These are phyloP conservation scores for Pythium volutum DNA, from an alignment of 352 stramenopile species.

Conservation along the genomic window DNA sequence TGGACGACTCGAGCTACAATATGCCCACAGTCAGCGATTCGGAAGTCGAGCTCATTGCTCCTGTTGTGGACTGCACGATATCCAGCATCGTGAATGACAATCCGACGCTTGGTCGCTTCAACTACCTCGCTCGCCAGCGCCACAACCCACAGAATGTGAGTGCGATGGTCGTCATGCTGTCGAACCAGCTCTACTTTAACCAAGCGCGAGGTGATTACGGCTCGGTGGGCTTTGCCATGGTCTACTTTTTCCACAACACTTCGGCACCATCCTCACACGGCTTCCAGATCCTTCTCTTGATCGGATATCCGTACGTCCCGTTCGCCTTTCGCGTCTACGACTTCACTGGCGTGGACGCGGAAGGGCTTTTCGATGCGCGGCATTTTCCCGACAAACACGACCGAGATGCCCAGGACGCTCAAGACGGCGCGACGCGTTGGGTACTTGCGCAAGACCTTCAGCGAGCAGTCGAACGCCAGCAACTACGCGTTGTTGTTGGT, in stretches of 20 bases:
- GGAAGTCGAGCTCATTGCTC: constrained; percentile 13
- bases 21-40: constrained; percentile 6
- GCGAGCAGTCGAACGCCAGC: constrained; percentile 22
- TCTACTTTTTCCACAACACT: constrained; percentile 15
- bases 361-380: background rate
- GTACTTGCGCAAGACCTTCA: constrained; percentile 11
- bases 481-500: constrained; percentile 6
- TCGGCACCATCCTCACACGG: background rate
- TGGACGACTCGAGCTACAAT: constrained; percentile 12
- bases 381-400: background rate
- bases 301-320: constrained; percentile 18
- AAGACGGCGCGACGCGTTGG: constrained; percentile 8
- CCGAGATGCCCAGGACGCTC: background rate
- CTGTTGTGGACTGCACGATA: constrained; percentile 15
- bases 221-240: background rate
- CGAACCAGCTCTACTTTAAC: constrained; percentile 17
- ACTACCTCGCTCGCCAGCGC: constrained; percentile 9
- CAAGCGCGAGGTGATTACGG: constrained; percentile 1
- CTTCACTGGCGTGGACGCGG: background rate
- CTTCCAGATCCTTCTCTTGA: no score
- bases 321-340: background rate
- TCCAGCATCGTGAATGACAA: background rate
- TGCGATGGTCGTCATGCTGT: constrained; percentile 2
- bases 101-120: constrained; percentile 1
- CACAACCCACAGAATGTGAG: constrained; percentile 8